Evolutionary conservation across 306 rosid genomes (phyloP), one percentile per base, ranked within the genome.

Genomic region (Vigna reflexopilosa): DNA sequence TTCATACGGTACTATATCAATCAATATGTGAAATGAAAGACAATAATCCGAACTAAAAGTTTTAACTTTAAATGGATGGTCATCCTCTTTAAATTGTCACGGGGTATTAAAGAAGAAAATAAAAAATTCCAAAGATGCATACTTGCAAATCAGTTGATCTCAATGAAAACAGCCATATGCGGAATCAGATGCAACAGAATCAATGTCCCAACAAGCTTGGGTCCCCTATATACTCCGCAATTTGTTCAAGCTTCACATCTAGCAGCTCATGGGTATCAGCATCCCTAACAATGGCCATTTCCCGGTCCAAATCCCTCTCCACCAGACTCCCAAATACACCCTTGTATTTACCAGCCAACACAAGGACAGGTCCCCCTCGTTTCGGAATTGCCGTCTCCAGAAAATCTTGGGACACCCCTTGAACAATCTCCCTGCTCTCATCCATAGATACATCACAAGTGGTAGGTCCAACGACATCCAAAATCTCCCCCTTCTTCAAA

Each of bases 141-240:
- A 82, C 81, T 58, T 49, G 76, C 10, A 20, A 22, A 67, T 62
- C n/a, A n/a, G 69, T 54, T 30, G 4, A 67, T 48, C 56, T 62
- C 28, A 9, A 45, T 19, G 72, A 15, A n/a, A 69, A 4, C 36
- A 42, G 50, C 63, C 3, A 12, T 51, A 40, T 11, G 40, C 38
- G 16, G 56, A 28, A 58, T 26, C 9, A 24, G 32, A 58, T 58
- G 50, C 44, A 83, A 67, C 14, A 28, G 26, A 67, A 82, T 92
- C 90, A 94, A 83, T 90, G 91, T 38, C 96, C 96, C 61, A 94
- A 79, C 51, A 86, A 77, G 77, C 89, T 89, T 16, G 97, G 97
- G 42, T 94, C 97, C 55, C 98, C 98, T 1, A 88, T 73, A 59
- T 80, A 94, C 82, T 94, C 97, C 2, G 98, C 97, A 78, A 94